Conservation (phyloP, 768 basidiomycete genomes). For the Trametes meyenii region DNA sequence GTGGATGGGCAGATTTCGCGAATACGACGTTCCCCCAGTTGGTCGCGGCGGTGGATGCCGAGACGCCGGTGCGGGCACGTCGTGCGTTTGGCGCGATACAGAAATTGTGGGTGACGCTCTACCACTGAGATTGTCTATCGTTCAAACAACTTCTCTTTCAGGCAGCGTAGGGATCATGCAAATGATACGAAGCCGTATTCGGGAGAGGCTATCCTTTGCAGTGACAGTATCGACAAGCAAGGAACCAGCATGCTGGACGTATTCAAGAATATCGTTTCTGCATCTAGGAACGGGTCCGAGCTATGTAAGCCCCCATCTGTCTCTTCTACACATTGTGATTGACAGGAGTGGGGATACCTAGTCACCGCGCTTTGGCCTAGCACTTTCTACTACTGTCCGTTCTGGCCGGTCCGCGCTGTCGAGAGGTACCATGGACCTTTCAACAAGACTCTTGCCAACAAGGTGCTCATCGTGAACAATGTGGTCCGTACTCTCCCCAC, state of each 20-base stretch:
- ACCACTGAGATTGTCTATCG: not conserved
- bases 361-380: conserved; percentile 5
- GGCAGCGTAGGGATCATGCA: not conserved
- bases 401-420: conserved; percentile 17
- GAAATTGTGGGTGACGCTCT: not conserved
- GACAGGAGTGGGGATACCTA: not conserved
- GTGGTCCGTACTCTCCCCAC: not conserved
- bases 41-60: not conserved
- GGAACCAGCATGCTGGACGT: conserved; percentile 9
- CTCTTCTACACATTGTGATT: not conserved
- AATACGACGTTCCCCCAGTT: conserved; percentile 8
- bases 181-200: conserved; percentile 1
- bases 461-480: conserved; percentile 11
- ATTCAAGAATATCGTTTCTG: conserved; percentile 9
- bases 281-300: conserved; percentile 3
- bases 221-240: conserved; percentile 11
- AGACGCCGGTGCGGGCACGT: not conserved
- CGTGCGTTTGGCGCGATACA: not conserved
- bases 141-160: not conserved
- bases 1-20: conserved; percentile 6
- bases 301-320: not conserved
- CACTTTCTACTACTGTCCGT: conserved; percentile 8
- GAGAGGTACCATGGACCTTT: conserved; percentile 17
- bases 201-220: conserved; percentile 1
- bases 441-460: conserved; percentile 12